Evolutionary conservation across 2,329 filamentous ascomycete genomes (phyloP).

Genomic region (Orbilia javanica): DNA sequence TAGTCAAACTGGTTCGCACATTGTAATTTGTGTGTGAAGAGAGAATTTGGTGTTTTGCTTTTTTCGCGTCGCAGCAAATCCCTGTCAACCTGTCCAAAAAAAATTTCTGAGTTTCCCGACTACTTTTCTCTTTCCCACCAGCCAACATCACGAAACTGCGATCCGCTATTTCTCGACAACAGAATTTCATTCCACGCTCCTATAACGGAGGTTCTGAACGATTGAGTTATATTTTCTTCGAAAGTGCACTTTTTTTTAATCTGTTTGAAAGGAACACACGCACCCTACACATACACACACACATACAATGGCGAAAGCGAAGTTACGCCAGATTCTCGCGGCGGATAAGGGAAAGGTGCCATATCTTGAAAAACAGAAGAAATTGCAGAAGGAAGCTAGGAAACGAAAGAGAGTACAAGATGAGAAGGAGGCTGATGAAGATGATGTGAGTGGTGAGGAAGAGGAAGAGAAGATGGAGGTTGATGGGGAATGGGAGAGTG

Average conservation of each 20-base stretch:
- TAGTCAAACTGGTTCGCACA: too few species aligned
- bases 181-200: too few species aligned
- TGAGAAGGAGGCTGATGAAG: constrained; percentile 64
- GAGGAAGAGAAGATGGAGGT: constrained; percentile 49
- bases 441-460: constrained; percentile 52
- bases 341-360: constrained; percentile 72
- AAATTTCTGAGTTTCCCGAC: constrained; percentile 33
- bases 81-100: constrained; percentile 37
- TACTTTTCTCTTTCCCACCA: not conserved
- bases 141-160: constrained; percentile 4
- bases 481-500: constrained; percentile 65
- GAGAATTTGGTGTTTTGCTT: constrained; percentile 25
- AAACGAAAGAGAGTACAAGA: constrained; percentile 67
- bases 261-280: too few species aligned
- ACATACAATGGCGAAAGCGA: constrained; percentile 64
- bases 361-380: constrained; percentile 65
- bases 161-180: not conserved
- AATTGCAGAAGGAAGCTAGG: constrained; percentile 65
- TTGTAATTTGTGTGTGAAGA: too few species aligned
- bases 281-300: not conserved
- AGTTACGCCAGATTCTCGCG: constrained; percentile 70
- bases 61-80: constrained; percentile 55
- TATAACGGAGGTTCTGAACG: not conserved
- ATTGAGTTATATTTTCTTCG: too few species aligned
- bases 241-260: too few species aligned